Evolutionary conservation across 1,284 basidiomycete species (phyloP).

Genomic region (Pseudozyma tsukubaensis): DNA sequence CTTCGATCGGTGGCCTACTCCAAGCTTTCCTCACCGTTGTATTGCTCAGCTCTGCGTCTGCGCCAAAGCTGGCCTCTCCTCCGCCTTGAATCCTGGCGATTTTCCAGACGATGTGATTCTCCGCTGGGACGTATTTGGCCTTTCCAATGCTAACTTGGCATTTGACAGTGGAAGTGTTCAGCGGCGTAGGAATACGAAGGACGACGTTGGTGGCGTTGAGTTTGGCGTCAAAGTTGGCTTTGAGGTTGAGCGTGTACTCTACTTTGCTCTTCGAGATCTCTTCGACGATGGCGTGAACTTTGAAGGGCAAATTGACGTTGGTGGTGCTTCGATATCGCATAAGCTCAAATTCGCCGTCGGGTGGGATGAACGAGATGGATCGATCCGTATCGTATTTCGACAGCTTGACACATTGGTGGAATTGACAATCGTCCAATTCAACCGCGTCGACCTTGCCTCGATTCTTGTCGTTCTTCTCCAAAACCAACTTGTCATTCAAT

Average conservation of each 20-base stretch:
- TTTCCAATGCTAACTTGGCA: slow-evolving; percentile 92
- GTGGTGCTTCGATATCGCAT: slow-evolving; percentile 97
- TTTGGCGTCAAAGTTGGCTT: slow-evolving; percentile 89
- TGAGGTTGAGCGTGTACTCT: slow-evolving; percentile 88
- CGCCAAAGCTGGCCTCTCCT: slow-evolving; percentile 87
- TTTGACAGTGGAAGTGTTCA: slow-evolving; percentile 91
- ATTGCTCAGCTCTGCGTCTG: slow-evolving; percentile 83
- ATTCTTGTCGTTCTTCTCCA: slow-evolving; percentile 77
- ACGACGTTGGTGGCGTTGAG: slow-evolving; percentile 92
- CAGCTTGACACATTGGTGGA: slow-evolving; percentile 97
- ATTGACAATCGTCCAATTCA: slow-evolving; percentile 95
- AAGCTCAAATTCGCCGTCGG: slow-evolving; percentile 98
- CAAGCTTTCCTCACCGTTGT: slow-evolving; percentile 87
- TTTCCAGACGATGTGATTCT: slow-evolving; percentile 98
- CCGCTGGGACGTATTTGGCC: slow-evolving; percentile 94
- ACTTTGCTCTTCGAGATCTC: slow-evolving; percentile 92
- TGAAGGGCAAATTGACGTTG: slow-evolving; percentile 93
- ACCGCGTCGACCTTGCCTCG: slow-evolving; percentile 53
- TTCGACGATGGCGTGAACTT: slow-evolving; percentile 88
- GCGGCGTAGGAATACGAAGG: slow-evolving; percentile 90
- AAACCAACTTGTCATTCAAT: slow-evolving; percentile 95
- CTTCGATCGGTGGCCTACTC: slow-evolving; percentile 95
- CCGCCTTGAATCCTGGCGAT: slow-evolving; percentile 92
- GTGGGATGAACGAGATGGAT: slow-evolving; percentile 95
- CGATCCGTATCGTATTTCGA: slow-evolving; percentile 92